Conservation (phyloP, 306 rosid genomes). For the Dryas octopetala region DNA sequence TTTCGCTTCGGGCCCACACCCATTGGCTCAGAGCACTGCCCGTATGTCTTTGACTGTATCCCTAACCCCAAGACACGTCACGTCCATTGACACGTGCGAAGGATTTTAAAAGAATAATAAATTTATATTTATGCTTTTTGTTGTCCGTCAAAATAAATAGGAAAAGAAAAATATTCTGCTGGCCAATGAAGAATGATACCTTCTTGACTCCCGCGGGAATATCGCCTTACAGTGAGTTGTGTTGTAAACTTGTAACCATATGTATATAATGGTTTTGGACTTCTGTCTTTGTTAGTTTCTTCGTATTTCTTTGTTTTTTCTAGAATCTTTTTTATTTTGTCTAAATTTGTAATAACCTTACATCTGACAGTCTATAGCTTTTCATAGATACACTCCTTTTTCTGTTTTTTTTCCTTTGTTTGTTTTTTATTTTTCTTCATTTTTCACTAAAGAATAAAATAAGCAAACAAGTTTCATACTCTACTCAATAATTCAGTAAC, state of each 20-base stretch:
- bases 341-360: background rate
- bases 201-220: slow-evolving; percentile 62
- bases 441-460: too few species aligned
- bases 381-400: too few species aligned
- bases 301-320: background rate
- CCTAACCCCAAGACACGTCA: slow-evolving; percentile 33
- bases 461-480: too few species aligned
- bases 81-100: slow-evolving; percentile 37
- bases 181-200: slow-evolving; percentile 29
- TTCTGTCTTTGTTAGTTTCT: background rate
- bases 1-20: slow-evolving; percentile 30
- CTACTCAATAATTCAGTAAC: too few species aligned
- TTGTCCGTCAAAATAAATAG: background rate
- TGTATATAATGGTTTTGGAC: background rate
- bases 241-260: background rate
- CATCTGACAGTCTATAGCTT: background rate
- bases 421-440: too few species aligned
- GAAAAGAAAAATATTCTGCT: background rate
- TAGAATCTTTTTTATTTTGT: background rate
- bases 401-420: too few species aligned
- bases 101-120: slow-evolving; percentile 9
- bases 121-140: slow-evolving; percentile 33
- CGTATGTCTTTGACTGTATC: slow-evolving; percentile 29
- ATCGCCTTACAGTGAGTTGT: slow-evolving; percentile 58
- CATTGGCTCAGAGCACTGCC: slow-evolving; percentile 27